A percentile compares a stretch with the other conserved stretches of the same genome.
Conservation (phyloP, 169 alveolate species). For the Eimeria maxima region DNA sequence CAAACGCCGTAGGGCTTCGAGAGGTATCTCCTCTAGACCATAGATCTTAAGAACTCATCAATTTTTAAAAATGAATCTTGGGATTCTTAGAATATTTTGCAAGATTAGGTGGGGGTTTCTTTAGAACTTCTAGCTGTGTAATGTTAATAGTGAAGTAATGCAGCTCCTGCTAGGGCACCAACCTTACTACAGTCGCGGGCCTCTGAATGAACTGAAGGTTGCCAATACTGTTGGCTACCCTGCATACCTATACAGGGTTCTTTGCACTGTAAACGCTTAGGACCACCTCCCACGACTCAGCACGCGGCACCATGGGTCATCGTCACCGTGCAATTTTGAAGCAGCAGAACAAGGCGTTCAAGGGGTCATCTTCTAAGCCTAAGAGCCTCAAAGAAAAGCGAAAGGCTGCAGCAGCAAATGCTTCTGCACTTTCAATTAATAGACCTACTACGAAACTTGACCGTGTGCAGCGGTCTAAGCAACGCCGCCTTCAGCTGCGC, state of each 20-base stretch:
- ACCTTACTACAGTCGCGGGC: not conserved
- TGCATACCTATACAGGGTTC: not conserved
- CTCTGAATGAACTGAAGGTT: not conserved
- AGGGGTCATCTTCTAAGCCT: conserved; percentile 65
- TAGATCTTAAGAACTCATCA: not conserved
- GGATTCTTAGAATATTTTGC: not conserved
- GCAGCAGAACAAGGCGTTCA: conserved; percentile 83
- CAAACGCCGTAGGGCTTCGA: not conserved
- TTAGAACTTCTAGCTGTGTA: not conserved
- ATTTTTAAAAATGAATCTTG: not conserved
- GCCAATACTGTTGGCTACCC: not conserved
- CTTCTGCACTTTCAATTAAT: conserved; percentile 5
- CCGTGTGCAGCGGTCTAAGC: conserved; percentile 68
- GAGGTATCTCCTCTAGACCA: not conserved
- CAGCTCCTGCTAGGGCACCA: not conserved
- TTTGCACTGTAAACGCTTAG: not conserved
- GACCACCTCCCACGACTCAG: not conserved
- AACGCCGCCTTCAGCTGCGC: conserved; percentile 63
- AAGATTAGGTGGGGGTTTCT: not conserved
- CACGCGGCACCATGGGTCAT: conserved; percentile 73
- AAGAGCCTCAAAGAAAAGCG: conserved; percentile 74
- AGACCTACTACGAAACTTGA: conserved; percentile 26
- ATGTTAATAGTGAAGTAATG: not conserved
- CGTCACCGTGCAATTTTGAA: conserved; percentile 78
- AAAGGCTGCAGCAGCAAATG: conserved; percentile 48